Percentiles rank a stretch among this genome's conserved stretches.
Conservation (phyloP, 1,284 basidiomycete species). For the Somion occarium region DNA sequence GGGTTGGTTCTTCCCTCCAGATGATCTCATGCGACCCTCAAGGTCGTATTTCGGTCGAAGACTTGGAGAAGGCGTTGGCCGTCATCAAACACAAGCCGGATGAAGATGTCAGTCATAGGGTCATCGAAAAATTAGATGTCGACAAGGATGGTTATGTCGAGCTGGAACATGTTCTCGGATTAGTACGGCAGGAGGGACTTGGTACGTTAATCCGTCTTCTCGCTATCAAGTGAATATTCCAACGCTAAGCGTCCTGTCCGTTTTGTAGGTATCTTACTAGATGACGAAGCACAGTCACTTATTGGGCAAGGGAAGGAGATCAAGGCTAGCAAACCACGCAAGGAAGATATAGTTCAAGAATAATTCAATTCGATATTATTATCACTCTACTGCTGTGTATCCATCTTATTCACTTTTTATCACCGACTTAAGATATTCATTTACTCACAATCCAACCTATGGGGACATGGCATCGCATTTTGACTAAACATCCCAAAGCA, state of each 20-base stretch:
- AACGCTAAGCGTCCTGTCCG: neutral
- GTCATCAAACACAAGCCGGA: constrained; percentile 94
- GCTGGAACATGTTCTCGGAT: constrained; percentile 75
- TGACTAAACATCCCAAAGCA: too few species aligned
- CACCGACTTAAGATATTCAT: too few species aligned
- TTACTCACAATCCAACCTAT: too few species aligned
- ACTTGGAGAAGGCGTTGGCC: constrained; percentile 86
- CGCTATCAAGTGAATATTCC: constrained; percentile 9
- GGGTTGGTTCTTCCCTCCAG: constrained; percentile 89
- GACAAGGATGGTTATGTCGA: constrained; percentile 96
- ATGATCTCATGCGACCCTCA: constrained; percentile 91
- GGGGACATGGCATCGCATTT: too few species aligned
- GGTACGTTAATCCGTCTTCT: constrained; percentile 38
- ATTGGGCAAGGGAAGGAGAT: constrained; percentile 74
- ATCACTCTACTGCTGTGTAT: neutral
- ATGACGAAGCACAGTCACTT: constrained; percentile 69
- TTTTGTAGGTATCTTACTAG: constrained; percentile 58
- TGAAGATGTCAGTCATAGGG: constrained; percentile 83
- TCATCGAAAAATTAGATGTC: constrained; percentile 93
- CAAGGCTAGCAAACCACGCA: constrained; percentile 72
- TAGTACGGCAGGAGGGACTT: constrained; percentile 76
- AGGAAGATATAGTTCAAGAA: constrained; percentile 85
- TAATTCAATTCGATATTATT: constrained; percentile 16
- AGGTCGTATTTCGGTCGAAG: constrained; percentile 88
- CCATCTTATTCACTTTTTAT: too few species aligned